Evolutionary conservation across 2,329 filamentous ascomycete species (phyloP).

Genomic region (Phaeosphaeria sp.): DNA sequence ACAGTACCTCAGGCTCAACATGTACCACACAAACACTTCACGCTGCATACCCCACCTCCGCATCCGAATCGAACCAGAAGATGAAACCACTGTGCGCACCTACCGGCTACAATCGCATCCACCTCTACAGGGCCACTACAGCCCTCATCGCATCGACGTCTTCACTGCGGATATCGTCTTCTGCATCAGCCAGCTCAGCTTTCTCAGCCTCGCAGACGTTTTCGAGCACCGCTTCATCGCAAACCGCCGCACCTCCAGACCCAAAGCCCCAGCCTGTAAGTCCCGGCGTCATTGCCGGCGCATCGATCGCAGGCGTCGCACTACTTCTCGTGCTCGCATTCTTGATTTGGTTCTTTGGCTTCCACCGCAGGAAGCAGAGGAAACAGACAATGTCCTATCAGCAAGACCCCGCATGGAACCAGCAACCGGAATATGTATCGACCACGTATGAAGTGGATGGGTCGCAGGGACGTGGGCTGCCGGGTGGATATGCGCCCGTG

Average conservation of each 20-base stretch:
- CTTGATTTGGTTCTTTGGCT: slow-evolving; percentile 2
- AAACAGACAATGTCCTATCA: not conserved
- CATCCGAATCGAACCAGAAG: not conserved
- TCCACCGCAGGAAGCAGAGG: slow-evolving; percentile 15
- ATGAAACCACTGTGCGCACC: not conserved
- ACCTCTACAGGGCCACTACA: not conserved
- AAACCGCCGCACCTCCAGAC: not conserved
- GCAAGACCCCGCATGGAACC: not conserved
- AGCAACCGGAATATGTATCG: not conserved
- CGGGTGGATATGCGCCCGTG: not conserved
- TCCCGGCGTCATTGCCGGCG: slow-evolving; percentile 1
- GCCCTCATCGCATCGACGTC: not conserved
- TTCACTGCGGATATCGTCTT: not conserved
- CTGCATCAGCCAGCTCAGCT: not conserved
- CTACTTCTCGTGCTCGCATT: not conserved
- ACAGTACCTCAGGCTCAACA: not conserved
- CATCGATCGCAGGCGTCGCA: not conserved
- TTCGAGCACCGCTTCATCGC: not conserved
- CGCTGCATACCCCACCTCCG: not conserved
- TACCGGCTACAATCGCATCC: not conserved
- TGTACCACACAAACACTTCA: not conserved
- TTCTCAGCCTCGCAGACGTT: not conserved
- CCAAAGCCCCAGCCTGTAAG: not conserved
- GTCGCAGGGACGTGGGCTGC: not conserved
- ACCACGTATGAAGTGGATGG: not conserved